Conservation (phyloP, 495 filamentous ascomycete species). For the Hypomontagnella monticulosa region DNA sequence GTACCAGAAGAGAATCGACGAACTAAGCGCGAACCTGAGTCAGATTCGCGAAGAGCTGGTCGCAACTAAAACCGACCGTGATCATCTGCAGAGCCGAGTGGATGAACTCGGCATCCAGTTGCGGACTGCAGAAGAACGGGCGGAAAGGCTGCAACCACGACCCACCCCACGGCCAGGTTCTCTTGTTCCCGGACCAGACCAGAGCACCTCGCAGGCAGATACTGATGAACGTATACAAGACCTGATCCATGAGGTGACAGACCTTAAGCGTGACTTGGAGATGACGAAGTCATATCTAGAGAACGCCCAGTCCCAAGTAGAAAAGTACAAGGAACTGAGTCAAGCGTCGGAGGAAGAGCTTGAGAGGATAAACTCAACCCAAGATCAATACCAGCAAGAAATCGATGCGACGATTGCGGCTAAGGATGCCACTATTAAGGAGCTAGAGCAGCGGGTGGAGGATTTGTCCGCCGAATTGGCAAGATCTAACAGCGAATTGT, state of each 20-base stretch:
- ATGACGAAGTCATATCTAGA: slow-evolving; percentile 79
- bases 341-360: slow-evolving; percentile 90
- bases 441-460: slow-evolving; percentile 81
- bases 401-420: slow-evolving; percentile 76
- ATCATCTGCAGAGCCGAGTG: slow-evolving; percentile 86
- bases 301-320: slow-evolving; percentile 77
- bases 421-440: slow-evolving; percentile 78
- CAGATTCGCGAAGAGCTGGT: slow-evolving; percentile 84
- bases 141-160: slow-evolving; percentile 78
- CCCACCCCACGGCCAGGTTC: slow-evolving; percentile 66
- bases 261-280: slow-evolving; percentile 84
- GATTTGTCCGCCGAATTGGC: slow-evolving; percentile 84
- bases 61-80: slow-evolving; percentile 81
- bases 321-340: slow-evolving; percentile 90
- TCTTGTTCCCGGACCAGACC: slow-evolving; percentile 55
- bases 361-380: slow-evolving; percentile 76
- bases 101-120: slow-evolving; percentile 90
- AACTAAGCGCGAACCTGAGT: slow-evolving; percentile 80
- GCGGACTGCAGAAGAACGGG: slow-evolving; percentile 84
- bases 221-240: slow-evolving; percentile 82
- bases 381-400: slow-evolving; percentile 87
- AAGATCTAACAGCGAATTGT: slow-evolving; percentile 80
- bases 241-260: slow-evolving; percentile 79
- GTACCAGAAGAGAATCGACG: slow-evolving; percentile 86
- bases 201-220: slow-evolving; percentile 53